Evolutionary conservation across 345 rosid genomes (phyloP), one percentile per base, ranked within the genome.

Genomic region (Euclidium syriacum): DNA sequence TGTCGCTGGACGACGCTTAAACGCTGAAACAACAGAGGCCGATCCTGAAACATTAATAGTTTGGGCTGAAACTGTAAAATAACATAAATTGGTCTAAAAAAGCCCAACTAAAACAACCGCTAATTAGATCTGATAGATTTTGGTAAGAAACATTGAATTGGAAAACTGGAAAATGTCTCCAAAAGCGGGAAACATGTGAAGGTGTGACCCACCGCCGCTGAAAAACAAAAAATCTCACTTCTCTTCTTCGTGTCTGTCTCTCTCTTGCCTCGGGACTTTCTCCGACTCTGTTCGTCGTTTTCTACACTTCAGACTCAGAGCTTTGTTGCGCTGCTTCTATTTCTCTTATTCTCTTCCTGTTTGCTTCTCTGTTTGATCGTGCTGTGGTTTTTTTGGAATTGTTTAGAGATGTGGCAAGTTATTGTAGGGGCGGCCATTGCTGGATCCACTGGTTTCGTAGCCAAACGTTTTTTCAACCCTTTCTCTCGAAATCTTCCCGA

Each of bases 381-480:
- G 2, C 43, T 56, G 14, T 22, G 2, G 38, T 30, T 33, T 33
- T 15, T 57, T 10, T 20, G 40, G 24, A 27, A 17, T 41, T 10
- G 11, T 4, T n/a, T 24, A 17, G 47, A 58, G 40, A 91, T 87
- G 96, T 91, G 94, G 98, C 96, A 87, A 62, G 65, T 78, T 49
- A 75, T 91, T 24, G 12, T 91, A 16, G 90, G 87, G 2, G 94
- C 87, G 23, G 89, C 85, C 12, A 74, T 84, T 2, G 98, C 91
- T 17, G 98, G 91, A 67, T 80, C 91, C 69, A 78, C 91, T 1
- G 71, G 81, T 7, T 42, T 91, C 71, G 65, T 79, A 6, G 94
- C 94, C 39, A 87, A 79, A 20, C 85, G 76, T 71, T 53, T 80
- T 70, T 73, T 62, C 51, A 68, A 30, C 33, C 80, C 64, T 47